Evolutionary conservation across 1,284 basidiomycete species (phyloP), one percentile per base, ranked within the genome.

Genomic region (Paramarasmius palmivorus): DNA sequence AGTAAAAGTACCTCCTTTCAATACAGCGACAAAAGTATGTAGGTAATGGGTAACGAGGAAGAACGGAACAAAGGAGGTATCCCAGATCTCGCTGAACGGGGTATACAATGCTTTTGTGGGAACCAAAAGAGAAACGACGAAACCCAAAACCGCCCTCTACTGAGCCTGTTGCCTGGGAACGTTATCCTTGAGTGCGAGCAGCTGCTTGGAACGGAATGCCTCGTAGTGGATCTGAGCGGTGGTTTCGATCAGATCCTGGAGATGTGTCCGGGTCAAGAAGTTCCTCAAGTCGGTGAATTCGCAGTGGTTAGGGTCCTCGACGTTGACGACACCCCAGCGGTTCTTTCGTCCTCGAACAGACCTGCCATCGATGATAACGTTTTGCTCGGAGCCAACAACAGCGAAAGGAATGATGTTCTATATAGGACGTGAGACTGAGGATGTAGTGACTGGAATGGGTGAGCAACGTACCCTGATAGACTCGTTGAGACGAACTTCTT

Each of bases 201-300:
- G 73, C 77, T 99, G 97, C 79, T 98, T 98, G 65, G 92, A 95
- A 61, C 96, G 88, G 91, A 99, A 99, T 7, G 95, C 95, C 80
- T 99, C 97, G 74, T 99, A 99, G 75, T 99, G 97, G 70, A 97
- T 97, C 73, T 96, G 92, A 7, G 95, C 93, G 2, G 96, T 99
- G 52, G 96, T 98, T 80, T 99, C 96, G 70, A 99, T 98, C 64
- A 99, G 76, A 70, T 99, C 97, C 73, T 99, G 97, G 65, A 99
- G 75, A 74, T 99, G 96, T 29, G 96, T 96, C 72, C 89, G 82
- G 2, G 92, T 95, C 60, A 98, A 80, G 82, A 98, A 98, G 83
- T 99, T 96, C 64, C 96, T 84, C 59, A 99, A 81, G 73, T 98
- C 93, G 65, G 95, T 84, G 73, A 99, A 99, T 76, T 99, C 96